These are phyloP conservation scores for Coniochaeta sp. DNA, from an alignment of 2,329 filamentous ascomycete species.

Conservation along the genomic window DNA sequence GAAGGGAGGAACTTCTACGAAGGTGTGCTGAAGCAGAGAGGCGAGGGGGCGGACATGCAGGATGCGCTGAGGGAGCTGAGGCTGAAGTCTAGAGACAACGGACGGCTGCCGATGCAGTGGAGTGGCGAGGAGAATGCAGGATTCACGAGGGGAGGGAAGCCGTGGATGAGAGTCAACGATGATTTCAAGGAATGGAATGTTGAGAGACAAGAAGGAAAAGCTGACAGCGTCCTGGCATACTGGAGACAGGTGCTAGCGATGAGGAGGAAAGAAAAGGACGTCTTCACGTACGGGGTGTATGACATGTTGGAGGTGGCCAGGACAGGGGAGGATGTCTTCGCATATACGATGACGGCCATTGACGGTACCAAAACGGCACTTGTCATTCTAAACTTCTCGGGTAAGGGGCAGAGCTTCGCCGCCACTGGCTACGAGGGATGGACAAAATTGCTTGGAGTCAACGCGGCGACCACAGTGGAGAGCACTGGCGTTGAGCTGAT, in stretches of 20 bases:
- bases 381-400: conserved; percentile 36
- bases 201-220: conserved; percentile 29
- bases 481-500: background rate
- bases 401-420: conserved; percentile 12
- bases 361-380: conserved; percentile 14
- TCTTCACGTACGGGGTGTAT: conserved; percentile 58
- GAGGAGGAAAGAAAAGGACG: conserved; percentile 45
- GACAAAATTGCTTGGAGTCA: background rate
- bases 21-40: conserved; percentile 7
- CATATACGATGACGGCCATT: conserved; percentile 35
- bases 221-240: conserved; percentile 50
- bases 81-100: conserved; percentile 52
- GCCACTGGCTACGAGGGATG: background rate
- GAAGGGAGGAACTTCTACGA: conserved; percentile 39
- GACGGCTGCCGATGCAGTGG: conserved; percentile 68
- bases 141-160: conserved; percentile 43
- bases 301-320: conserved; percentile 35
- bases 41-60: conserved; percentile 3
- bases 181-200: conserved; percentile 50
- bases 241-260: conserved; percentile 47
- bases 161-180: conserved; percentile 65
- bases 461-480: background rate
- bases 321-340: conserved; percentile 44
- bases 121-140: conserved; percentile 50
- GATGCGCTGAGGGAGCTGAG: background rate